Percentiles rank a stretch among this genome's conserved stretches.
These are phyloP conservation scores for Aspergillus saccharolyticus DNA, from an alignment of 495 filamentous ascomycete genomes.

Conservation along the genomic window DNA sequence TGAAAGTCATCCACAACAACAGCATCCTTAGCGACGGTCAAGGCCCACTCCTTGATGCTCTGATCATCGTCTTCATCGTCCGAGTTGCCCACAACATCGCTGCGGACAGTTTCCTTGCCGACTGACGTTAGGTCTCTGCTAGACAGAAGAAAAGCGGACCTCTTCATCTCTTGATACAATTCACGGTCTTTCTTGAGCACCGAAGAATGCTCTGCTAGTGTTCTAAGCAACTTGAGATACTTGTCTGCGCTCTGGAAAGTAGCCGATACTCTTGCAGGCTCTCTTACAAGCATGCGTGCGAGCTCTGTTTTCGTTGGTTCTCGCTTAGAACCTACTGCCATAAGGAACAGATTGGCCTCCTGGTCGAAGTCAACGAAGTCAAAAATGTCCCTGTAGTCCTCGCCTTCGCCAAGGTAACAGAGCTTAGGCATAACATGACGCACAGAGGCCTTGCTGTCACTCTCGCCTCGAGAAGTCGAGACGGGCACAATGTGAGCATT, in stretches of 20 bases:
- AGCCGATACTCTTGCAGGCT: constrained; percentile 74
- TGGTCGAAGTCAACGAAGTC: constrained; percentile 92
- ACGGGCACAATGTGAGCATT: constrained; percentile 69
- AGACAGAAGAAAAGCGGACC: constrained; percentile 72
- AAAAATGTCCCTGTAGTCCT: constrained; percentile 81
- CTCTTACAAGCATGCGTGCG: constrained; percentile 67
- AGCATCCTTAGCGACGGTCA: constrained; percentile 63
- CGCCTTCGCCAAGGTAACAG: constrained; percentile 73
- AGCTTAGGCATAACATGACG: constrained; percentile 56
- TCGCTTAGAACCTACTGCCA: constrained; percentile 79
- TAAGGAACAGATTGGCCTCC: constrained; percentile 81
- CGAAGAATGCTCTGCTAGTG: constrained; percentile 63
- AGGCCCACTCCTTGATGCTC: constrained; percentile 68
- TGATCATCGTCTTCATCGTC: constrained; percentile 64
- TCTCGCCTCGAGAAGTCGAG: constrained; percentile 27
- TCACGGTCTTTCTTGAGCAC: constrained; percentile 71
- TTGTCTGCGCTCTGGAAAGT: constrained; percentile 74
- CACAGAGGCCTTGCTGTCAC: constrained; percentile 28
- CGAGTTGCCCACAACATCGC: constrained; percentile 21
- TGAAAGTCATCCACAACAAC: constrained; percentile 84
- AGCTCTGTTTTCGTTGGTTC: constrained; percentile 86
- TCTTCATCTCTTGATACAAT: constrained; percentile 69
- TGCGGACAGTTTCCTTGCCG: constrained; percentile 15
- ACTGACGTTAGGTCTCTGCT: constrained; percentile 63
- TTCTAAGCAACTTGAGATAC: constrained; percentile 75